Conservation (phyloP, 2,329 filamentous ascomycete genomes). For the Cladobotryum protrusum region DNA sequence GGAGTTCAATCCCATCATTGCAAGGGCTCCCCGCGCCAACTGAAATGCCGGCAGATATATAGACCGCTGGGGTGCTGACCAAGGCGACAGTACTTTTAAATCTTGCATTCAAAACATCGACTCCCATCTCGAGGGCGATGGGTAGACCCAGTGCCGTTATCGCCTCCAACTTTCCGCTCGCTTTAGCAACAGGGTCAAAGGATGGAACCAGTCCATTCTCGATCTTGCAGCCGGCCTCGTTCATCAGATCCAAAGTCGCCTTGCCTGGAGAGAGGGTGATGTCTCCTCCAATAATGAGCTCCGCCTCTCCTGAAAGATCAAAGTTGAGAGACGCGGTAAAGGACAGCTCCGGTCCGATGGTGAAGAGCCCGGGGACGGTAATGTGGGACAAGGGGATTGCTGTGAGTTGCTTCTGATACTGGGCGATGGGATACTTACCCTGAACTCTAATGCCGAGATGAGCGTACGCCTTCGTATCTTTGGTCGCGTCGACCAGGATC, state of each 20-base stretch:
- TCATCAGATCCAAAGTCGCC: not conserved
- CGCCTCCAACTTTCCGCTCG: not conserved
- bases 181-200: not conserved
- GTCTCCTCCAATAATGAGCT: not conserved
- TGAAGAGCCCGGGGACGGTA: not conserved
- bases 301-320: not conserved
- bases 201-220: not conserved
- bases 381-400: not conserved
- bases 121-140: not conserved
- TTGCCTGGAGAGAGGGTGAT: not conserved
- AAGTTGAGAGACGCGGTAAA: not conserved
- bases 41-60: not conserved
- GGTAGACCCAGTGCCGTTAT: not conserved
- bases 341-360: not conserved
- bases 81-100: constrained; percentile 2
- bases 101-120: constrained; percentile 5
- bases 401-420: not conserved
- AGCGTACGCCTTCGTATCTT: not conserved
- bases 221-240: not conserved
- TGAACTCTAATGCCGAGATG: not conserved
- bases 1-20: constrained; percentile 2
- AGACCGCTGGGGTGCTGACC: constrained; percentile 1
- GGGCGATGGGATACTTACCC: not conserved
- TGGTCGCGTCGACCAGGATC: not conserved
- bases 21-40: not conserved